Evolutionary conservation across 305 asterid species (phyloP), one percentile per base, ranked within the genome.

Genomic region (Andrographis paniculata): DNA sequence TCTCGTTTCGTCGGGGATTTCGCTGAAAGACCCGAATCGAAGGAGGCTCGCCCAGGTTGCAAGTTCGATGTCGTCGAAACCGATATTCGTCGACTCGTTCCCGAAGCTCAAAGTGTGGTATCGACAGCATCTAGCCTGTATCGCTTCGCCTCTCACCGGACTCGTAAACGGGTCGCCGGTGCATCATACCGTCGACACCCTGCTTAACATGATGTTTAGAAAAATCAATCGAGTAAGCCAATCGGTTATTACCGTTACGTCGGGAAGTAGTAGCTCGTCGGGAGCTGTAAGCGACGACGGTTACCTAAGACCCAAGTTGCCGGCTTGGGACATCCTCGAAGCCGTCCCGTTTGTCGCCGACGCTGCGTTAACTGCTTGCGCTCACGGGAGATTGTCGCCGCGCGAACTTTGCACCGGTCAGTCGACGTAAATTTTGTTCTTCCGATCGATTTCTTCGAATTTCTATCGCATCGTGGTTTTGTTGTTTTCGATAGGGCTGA

Each of bases 291-390:
- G 65, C 24, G 99, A 91, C 39, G 96, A 86, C 53, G 53, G 59
- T 56, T 64, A 58, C 60, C 55, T 73, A 17, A 75, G 89, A 78
- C 94, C 96, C 30, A 82, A 72, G 24, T 64, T 91, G 47, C 94
- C 96, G 14, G 99, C 99, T 66, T 91, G 99, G 99, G 94, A 91
- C 64, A 70, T 91, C 52, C 99, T 91, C 4, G 96, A 83, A 74
- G 99, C 99, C 12, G 95, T 91, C 45, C 96, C 96, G 37, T 87
- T 91, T 36, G 99, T 87, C 35, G 95, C 78, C 30, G 95, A 86
- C 70, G 99, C 99, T 60, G 95, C 99, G 61, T 69, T 91, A 38
- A 83, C 95, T 1, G 96, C 94, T 2, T 91, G 99, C 54, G 93
- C 96, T 23, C 95, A 91, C 61, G 95, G 89, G 45, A 79, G 65